Base-by-base conservation (phyloP, 306 rosid genomes). In the Prunus padus region DNA sequence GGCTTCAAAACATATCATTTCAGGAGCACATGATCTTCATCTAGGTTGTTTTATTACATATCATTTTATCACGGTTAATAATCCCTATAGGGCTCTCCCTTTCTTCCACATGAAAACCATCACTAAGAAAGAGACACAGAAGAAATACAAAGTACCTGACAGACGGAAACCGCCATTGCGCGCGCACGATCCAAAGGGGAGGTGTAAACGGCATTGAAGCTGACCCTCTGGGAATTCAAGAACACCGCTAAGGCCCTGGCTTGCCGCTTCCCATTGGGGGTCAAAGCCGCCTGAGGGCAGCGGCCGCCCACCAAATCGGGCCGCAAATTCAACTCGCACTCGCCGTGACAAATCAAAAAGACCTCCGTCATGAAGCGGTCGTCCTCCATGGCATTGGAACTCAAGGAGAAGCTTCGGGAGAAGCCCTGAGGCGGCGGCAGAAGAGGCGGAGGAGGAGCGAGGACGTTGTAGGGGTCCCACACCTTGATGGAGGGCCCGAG, bases 381-480 rank as follows among this genome's bases (percentile, higher is more conserved):
- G n/a, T 62, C 86, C 20, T 77, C 89, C 78, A 79, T 71, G 11
- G 83, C 80, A 66, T 76, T 81, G 19, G 86, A 80, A 65, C 70
- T 1, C 26, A 11, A 20, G 6, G 88, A 87, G 85, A 84, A 90
- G 86, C 85, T 86, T 49, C 92, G 80, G 16, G 88, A 82, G 73
- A 92, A 86, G n/a, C 59, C 67, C 0, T 89, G 77, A 16, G 84
- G 93, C 1, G 90, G 87, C 4, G 85, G 93, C 26, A 88, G 86
- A 1, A 88, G 88, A 5, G 94, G 98, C 42, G 92, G 82, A 0
- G 91, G 88, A 6, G 94, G 98, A 0, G 93, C 89, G 12, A 94
- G 82, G 26, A 95, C 96, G 56, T 92, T 95, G 84, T 95, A 95
- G 9, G 99, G 97, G 71, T 95, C 99, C 97, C 97, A 95, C n/a